Conservation (phyloP, 306 rosid genomes). For the Boehmeria nivea region DNA sequence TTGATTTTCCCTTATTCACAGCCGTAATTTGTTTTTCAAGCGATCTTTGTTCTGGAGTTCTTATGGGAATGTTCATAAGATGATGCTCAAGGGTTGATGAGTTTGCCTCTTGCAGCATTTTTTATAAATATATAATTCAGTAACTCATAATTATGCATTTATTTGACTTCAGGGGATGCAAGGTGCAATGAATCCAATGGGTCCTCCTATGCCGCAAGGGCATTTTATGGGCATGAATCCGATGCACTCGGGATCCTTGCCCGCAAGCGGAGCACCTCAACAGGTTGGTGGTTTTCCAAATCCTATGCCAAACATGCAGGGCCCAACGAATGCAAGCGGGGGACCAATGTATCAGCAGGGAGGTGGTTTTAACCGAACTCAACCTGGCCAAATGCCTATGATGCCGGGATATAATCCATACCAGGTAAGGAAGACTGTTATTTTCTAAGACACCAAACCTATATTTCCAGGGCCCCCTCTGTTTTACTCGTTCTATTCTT, state of each 20-base stretch:
- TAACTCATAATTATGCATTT: too few relatives aligned
- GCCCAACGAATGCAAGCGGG: constrained; percentile 57
- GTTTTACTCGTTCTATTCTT: not conserved
- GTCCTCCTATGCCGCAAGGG: constrained; percentile 66
- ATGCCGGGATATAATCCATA: constrained; percentile 91
- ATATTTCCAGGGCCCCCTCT: too few relatives aligned
- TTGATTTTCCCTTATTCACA: too few relatives aligned
- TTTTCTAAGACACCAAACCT: too few relatives aligned
- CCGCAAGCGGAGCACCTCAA: constrained; percentile 59
- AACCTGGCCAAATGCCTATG: constrained; percentile 87
- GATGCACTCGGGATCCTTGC: constrained; percentile 91
- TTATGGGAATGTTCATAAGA: not conserved
- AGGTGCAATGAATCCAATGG: constrained; percentile 85
- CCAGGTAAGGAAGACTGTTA: constrained; percentile 47
- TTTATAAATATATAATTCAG: not conserved
- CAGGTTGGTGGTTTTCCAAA: constrained; percentile 59
- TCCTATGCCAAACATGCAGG: constrained; percentile 78
- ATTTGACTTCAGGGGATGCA: constrained; percentile 99
- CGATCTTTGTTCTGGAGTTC: too few relatives aligned
- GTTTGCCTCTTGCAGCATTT: not conserved
- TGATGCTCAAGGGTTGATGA: not conserved
- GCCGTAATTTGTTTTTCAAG: too few relatives aligned
- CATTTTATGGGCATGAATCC: constrained; percentile 91
- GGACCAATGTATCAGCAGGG: constrained; percentile 67
- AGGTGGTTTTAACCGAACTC: constrained; percentile 71